Evolutionary conservation across 2,329 filamentous ascomycete species (phyloP), one percentile per base, ranked within the genome.

Genomic region (Talaromyces sp.): DNA sequence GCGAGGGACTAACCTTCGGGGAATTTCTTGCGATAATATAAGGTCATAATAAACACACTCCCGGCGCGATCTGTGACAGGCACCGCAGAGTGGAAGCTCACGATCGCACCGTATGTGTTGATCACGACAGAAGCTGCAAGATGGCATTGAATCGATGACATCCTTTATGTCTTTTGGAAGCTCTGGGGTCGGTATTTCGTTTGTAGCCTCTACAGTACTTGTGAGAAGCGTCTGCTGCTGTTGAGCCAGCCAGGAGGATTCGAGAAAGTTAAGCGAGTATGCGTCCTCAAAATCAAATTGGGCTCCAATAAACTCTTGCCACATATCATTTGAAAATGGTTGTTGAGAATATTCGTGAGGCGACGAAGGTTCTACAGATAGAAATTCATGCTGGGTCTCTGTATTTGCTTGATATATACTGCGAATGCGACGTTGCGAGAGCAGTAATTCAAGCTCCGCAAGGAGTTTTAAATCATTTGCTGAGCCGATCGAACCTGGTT

Each of bases 41-140:
- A 30, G 33, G 42, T 56, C 54, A 56, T 56, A 56, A 56, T 56
- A 56, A 56, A 56, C 54, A 42, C 54, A 56, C 54, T 56, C 54
- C 54, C 34, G 33, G 54, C 18, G 33, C n/a, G 54, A 56, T 56
- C 33, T 56, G 18, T 42, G 33, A 34, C 54, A 56, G 28, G 54
- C 54, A 56, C 54, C 33, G 10, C 54, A 56, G 54, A 33, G 42
- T 56, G 54, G 54, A 27, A 56, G 54, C 54, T 56, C 54, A 27
- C 54, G 54, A 56, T 56, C 54, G 18, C 54, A 56, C 33, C 54
- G 54, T 28, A 56, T 56, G 9, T 56, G 54, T 56, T 56, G 54
- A 56, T 56, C 34, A 18, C 54, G 54, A 56, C 54, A 56, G 54
- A 56, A 56, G 54, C 54, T 56, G n/a, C 54, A 56, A 42, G 54